Conservation (phyloP, 108 stramenopile species). For the Pseudonitzschia multiseries region DNA sequence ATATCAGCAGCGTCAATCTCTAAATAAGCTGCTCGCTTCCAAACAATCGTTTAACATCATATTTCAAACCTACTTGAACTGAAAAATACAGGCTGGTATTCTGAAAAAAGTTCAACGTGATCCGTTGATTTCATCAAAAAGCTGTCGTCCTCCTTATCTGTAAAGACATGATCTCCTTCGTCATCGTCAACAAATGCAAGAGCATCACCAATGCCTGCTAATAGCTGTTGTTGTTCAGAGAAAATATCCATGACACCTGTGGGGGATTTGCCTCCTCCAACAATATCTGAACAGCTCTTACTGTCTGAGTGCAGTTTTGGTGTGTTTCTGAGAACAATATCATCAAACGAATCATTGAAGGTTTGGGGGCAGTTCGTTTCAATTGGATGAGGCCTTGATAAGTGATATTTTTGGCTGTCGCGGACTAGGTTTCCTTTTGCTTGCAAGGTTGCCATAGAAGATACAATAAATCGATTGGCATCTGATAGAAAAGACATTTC, state of each 20-base stretch:
- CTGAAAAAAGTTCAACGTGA: background rate
- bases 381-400: background rate
- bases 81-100: conserved; percentile 1
- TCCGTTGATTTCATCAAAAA: conserved; percentile 6
- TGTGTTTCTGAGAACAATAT: conserved; percentile 12
- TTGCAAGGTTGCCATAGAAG: background rate
- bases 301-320: background rate
- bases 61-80: conserved; percentile 11
- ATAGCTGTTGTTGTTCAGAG: background rate
- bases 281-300: background rate
- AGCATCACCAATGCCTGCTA: background rate
- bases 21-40: background rate
- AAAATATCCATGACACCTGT: conserved; percentile 11
- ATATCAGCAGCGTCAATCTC: background rate
- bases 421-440: background rate
- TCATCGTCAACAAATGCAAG: conserved; percentile 12
- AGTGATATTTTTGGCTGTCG: background rate
- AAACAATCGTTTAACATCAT: background rate
- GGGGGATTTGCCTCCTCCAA: background rate
- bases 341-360: conserved; percentile 19
- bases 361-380: background rate
- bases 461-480: background rate
- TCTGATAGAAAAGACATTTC: conserved; percentile 23
- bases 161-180: conserved; percentile 16
- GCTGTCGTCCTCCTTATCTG: conserved; percentile 21